Evolutionary conservation across 1,139 yeast species (phyloP).

Genomic region (Zygotorulaspora mrakii): DNA sequence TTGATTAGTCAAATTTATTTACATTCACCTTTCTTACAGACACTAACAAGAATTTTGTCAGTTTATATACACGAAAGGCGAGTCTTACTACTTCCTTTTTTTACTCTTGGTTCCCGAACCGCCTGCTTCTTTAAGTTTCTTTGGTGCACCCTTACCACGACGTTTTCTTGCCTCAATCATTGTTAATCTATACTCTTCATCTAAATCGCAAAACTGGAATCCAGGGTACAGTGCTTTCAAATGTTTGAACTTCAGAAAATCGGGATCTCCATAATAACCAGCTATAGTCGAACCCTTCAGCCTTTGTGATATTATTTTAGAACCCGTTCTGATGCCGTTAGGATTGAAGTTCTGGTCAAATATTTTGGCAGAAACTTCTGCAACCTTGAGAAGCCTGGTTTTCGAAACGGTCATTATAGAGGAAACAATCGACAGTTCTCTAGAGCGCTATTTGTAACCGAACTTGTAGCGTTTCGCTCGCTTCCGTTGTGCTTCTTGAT

Average conservation of each 20-base stretch:
- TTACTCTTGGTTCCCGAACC: conserved; percentile 35
- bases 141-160: conserved; percentile 92
- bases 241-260: conserved; percentile 61
- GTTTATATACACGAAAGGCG: background rate
- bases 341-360: conserved; percentile 73
- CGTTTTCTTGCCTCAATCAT: conserved; percentile 67
- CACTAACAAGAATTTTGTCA: background rate
- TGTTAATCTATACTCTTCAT: conserved; percentile 64
- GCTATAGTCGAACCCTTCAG: conserved; percentile 72
- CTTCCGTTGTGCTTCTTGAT: too few species aligned
- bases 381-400: conserved; percentile 51
- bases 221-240: conserved; percentile 55
- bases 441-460: too few species aligned
- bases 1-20: too few species aligned
- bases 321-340: conserved; percentile 63
- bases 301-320: conserved; percentile 67
- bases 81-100: conserved; percentile 36
- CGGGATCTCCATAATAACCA: conserved; percentile 73
- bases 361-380: conserved; percentile 55
- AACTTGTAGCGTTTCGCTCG: too few species aligned
- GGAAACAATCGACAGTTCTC: too few species aligned
- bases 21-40: too few species aligned
- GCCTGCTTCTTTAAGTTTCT: conserved; percentile 54
- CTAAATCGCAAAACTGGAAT: conserved; percentile 63
- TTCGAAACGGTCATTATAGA: conserved; percentile 37